Base-by-base conservation (phyloP, 305 asterid genomes). In the Fraxinus nigra region DNA sequence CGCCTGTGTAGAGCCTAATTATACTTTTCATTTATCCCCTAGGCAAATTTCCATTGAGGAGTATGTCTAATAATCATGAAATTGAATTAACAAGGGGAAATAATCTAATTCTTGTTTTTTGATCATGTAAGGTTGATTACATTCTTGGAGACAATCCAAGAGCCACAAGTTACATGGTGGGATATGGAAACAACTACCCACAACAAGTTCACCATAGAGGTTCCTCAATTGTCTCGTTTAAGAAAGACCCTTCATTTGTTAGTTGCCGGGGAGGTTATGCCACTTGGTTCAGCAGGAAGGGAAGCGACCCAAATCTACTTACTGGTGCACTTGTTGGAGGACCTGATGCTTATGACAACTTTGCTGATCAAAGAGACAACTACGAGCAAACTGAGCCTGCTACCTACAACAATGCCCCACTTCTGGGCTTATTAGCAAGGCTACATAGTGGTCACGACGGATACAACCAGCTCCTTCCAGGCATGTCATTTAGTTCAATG, bases 361-460 rank as follows among this genome's bases (percentile, higher is more conserved):
- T 96, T 67, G 98, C 99, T 78, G 99, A 96, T 85, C 84, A 94
- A 86, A 89, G 99, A 77, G 97, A 96, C 69, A 96, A 96, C 85
- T 96, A 94, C 28, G 97, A 96, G 88, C 98, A 96, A 85, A 96
- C 99, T 0, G 99, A 96, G 86, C 99, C 98, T 13, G 99, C 99
- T 80, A 96, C 99, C 59, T 96, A 96, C 85, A 96, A 96, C 90
- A 96, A 92, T 85, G 99, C 98, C 67, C 98, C 98, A 0, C 86
- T 96, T 76, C 65, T 96, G 1, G 99, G 99, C 3, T 85, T 94
- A 20, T 79, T 96, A 82, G 97, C 99, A 9, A 90, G 99, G 78
- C 86, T 96, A 54, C 92, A 91, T n/a, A 92, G 88, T 33, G 99
- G 98, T 56, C 94, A 86, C 81, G 79, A 90, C 0, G 94, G 95